Conservation (phyloP, 2,329 filamentous ascomycete species). For the Aspergillus aculeatinus region DNA sequence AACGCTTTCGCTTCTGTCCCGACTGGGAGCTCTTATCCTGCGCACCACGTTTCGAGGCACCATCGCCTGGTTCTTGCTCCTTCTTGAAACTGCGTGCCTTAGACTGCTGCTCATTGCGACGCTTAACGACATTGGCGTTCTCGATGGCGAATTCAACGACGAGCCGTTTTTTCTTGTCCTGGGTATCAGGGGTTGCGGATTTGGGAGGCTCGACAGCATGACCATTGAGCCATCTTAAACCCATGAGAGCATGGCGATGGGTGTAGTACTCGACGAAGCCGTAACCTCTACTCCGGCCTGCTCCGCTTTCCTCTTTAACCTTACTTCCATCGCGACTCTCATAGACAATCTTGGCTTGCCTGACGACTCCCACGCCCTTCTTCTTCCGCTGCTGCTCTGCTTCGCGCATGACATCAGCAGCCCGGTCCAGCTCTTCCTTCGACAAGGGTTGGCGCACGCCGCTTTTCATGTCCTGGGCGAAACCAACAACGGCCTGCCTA, state of each 20-base stretch:
- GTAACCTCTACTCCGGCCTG: constrained; percentile 84
- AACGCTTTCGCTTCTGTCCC: constrained; percentile 36
- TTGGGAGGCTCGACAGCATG: constrained; percentile 53
- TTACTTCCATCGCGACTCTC: constrained; percentile 85
- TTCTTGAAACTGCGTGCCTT: constrained; percentile 25
- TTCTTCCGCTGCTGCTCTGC: constrained; percentile 76
- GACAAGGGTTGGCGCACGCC: constrained; percentile 75
- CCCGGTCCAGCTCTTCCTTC: constrained; percentile 82
- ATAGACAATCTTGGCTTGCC: constrained; percentile 92
- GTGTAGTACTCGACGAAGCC: constrained; percentile 97
- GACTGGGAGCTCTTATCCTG: constrained; percentile 8
- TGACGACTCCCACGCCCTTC: constrained; percentile 83
- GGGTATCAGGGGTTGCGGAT: constrained; percentile 32
- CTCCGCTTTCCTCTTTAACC: constrained; percentile 71
- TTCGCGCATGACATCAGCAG: constrained; percentile 74
- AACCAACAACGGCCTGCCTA: constrained; percentile 88
- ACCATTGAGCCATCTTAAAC: constrained; percentile 88
- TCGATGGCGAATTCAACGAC: constrained; percentile 98
- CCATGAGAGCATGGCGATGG: constrained; percentile 93
- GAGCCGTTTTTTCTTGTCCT: constrained; percentile 80
- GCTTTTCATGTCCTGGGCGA: constrained; percentile 82
- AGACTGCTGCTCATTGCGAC: constrained; percentile 53
- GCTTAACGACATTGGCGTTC: constrained; percentile 90
- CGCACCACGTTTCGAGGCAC: constrained; percentile 20
- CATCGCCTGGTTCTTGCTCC: constrained; percentile 16